Evolutionary conservation across 2,329 filamentous ascomycete genomes (phyloP).

Genomic region (Diaporthe vaccinii): DNA sequence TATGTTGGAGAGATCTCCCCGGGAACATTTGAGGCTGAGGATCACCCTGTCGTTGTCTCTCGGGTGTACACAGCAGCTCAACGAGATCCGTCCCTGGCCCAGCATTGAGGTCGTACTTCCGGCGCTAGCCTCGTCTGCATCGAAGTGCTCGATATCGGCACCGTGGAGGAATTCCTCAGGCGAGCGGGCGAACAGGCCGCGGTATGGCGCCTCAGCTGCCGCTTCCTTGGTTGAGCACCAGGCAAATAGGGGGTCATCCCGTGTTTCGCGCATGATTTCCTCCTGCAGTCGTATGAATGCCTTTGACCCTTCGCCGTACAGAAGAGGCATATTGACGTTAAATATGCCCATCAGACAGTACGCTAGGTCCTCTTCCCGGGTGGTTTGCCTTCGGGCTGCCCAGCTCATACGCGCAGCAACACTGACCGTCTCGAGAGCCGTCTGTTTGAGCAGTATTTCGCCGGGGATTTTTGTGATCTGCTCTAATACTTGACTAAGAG

Average conservation of each 20-base stretch:
- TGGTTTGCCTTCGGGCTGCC: slow-evolving; percentile 15
- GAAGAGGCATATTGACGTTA: slow-evolving; percentile 33
- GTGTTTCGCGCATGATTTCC: slow-evolving; percentile 30
- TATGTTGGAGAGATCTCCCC: not conserved
- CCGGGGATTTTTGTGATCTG: slow-evolving; percentile 6
- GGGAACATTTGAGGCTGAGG: not conserved
- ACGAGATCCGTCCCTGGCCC: not conserved
- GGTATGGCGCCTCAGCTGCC: not conserved
- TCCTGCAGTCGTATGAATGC: slow-evolving; percentile 31
- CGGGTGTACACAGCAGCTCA: not conserved
- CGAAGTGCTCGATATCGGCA: not conserved
- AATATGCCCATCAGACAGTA: slow-evolving; percentile 34
- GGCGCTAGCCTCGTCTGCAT: not conserved
- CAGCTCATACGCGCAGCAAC: slow-evolving; percentile 35
- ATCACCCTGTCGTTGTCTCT: not conserved
- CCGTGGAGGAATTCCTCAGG: not conserved
- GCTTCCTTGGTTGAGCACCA: not conserved
- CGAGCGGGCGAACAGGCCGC: not conserved
- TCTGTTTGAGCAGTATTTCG: slow-evolving; percentile 1
- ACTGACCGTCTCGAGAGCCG: not conserved
- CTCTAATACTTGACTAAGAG: not conserved
- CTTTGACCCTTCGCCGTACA: slow-evolving; percentile 26
- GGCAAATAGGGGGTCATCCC: slow-evolving; percentile 4
- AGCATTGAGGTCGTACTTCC: not conserved
- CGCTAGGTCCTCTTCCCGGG: slow-evolving; percentile 31